phyloP scores from a whole-genome alignment of 129 eudicot species.

The Mikania micrantha region DNA sequence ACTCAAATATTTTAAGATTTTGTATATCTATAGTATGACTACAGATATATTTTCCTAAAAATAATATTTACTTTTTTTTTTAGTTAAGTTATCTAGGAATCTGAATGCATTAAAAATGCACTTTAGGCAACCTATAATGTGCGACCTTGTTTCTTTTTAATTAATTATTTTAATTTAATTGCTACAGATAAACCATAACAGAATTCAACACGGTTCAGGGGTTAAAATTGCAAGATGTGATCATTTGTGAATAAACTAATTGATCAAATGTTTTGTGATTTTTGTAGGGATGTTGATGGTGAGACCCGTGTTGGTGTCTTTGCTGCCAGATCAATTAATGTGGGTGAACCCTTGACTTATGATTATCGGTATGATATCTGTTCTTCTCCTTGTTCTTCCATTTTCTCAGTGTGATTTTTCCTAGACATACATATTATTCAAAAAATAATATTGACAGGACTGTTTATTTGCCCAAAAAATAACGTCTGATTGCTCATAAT shows the following conservation, averaged over 20 bases:
- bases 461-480: neutral
- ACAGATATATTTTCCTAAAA: neutral
- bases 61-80: too few relatives aligned
- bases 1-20: too few relatives aligned
- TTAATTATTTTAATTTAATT: neutral
- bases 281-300: conserved; percentile 79
- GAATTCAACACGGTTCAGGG: neutral
- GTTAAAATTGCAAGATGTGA: neutral
- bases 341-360: conserved; percentile 83
- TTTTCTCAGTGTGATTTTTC: neutral
- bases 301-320: conserved; percentile 91
- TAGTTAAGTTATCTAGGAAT: neutral
- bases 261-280: neutral
- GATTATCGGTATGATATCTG: conserved; percentile 59
- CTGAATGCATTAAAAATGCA: neutral
- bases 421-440: neutral
- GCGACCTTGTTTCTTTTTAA: neutral
- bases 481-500: too few relatives aligned
- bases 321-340: conserved; percentile 65
- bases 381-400: neutral
- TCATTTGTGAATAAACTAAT: neutral
- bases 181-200: neutral
- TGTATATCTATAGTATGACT: neutral
- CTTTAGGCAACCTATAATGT: neutral
- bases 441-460: neutral